phyloP scores from a whole-genome alignment of 305 asterid species.

The Solanum chacoense region DNA sequence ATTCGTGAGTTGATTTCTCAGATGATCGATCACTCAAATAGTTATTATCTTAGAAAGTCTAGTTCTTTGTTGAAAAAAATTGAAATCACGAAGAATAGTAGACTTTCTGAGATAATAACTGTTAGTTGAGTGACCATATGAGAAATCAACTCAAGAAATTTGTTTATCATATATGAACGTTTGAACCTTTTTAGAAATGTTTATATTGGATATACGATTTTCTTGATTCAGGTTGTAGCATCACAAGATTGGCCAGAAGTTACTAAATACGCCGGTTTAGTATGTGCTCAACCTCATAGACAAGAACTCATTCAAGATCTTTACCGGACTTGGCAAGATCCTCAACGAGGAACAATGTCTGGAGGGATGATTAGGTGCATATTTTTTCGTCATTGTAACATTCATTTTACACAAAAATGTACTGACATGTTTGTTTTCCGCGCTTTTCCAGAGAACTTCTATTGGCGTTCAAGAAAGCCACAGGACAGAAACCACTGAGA shows the following conservation, averaged over 20 bases:
- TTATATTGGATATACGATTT: background rate
- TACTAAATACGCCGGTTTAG: slow-evolving; percentile 27
- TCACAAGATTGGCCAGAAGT: slow-evolving; percentile 42
- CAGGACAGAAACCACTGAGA: slow-evolving; percentile 30
- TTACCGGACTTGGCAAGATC: slow-evolving; percentile 28
- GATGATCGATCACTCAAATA: background rate
- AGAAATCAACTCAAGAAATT: background rate
- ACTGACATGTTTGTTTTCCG: background rate
- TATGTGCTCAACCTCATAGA: slow-evolving; percentile 32
- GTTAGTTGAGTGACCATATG: background rate
- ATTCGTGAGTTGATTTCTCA: background rate
- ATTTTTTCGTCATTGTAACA: background rate
- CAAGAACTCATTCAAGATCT: slow-evolving; percentile 34
- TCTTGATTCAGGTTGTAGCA: slow-evolving; percentile 26
- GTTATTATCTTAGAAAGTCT: background rate
- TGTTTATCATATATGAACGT: background rate
- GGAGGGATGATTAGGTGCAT: slow-evolving; percentile 37
- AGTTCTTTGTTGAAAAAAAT: background rate
- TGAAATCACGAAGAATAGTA: background rate
- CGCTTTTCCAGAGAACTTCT: slow-evolving; percentile 20
- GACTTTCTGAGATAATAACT: background rate
- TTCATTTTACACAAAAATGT: background rate
- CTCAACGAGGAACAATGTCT: slow-evolving; percentile 19
- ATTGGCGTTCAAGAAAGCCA: slow-evolving; percentile 22
- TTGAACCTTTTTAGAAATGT: background rate